These are phyloP conservation scores for Fusarium liriodendri DNA, from an alignment of 2,329 filamentous ascomycete species.

Conservation along the genomic window DNA sequence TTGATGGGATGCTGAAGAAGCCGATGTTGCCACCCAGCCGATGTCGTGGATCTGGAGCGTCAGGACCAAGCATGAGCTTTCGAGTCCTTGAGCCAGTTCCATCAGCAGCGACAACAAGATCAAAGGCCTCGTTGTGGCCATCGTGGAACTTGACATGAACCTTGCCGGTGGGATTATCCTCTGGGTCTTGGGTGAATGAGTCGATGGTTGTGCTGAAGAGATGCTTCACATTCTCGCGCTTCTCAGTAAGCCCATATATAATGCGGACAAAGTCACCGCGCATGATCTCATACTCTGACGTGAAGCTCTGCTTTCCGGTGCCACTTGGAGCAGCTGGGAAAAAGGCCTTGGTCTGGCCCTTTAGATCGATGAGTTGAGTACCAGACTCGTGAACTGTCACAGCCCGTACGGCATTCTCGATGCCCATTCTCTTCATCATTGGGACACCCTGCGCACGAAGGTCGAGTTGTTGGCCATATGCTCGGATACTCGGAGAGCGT, in stretches of 20 bases:
- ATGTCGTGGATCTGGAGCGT: conserved; percentile 21
- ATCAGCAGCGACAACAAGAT: conserved; percentile 11
- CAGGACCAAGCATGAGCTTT: conserved; percentile 22
- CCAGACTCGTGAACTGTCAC: background rate
- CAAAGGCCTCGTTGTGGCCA: background rate
- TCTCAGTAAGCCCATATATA: background rate
- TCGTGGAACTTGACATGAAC: background rate
- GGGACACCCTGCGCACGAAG: background rate
- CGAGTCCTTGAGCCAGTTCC: conserved; percentile 18
- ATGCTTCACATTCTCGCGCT: background rate
- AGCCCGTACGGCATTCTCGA: conserved; percentile 4
- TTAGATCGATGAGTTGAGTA: background rate
- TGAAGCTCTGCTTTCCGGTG: background rate
- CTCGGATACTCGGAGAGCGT: conserved; percentile 3
- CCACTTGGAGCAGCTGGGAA: background rate
- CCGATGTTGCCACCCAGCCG: conserved; percentile 28
- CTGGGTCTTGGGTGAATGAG: background rate
- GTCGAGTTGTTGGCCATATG: conserved; percentile 12
- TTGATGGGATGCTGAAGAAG: conserved; percentile 19
- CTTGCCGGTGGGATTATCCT: background rate
- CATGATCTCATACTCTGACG: conserved; percentile 1
- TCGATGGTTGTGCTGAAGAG: background rate
- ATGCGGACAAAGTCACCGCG: background rate
- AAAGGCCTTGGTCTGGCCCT: background rate
- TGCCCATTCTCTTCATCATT: conserved; percentile 25